These are phyloP conservation scores for Entomortierella beljakovae DNA, from an alignment of 192 early-diverging fungal species.

Conservation along the genomic window DNA sequence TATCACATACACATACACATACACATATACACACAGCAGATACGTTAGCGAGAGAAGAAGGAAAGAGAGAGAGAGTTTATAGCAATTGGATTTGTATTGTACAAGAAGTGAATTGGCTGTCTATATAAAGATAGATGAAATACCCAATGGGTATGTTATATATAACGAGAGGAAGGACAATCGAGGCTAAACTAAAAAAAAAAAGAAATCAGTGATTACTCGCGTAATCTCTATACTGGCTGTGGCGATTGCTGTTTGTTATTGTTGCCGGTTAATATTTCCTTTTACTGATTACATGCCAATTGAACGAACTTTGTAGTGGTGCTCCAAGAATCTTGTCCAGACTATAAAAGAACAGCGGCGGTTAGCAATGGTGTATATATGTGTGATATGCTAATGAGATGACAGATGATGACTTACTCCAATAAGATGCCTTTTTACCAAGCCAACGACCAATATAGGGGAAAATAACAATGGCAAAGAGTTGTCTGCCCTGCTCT, in stretches of 20 bases:
- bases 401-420: conserved; percentile 54
- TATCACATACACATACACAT: no score
- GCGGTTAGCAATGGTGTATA: no score
- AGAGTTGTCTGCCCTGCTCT: conserved; percentile 56
- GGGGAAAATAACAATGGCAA: conserved; percentile 65
- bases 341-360: conserved; percentile 15
- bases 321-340: conserved; percentile 39
- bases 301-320: conserved; percentile 48
- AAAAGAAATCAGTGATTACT: no score
- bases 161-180: not conserved
- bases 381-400: no score
- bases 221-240: no score
- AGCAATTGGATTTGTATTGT: no score
- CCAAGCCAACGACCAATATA: conserved; percentile 64
- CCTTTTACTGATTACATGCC: conserved; percentile 13
- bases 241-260: not conserved
- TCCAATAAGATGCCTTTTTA: conserved; percentile 62
- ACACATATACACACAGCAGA: no score
- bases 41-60: no score
- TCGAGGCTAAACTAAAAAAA: not conserved
- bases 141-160: no score
- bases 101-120: no score
- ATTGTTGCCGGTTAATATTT: not conserved
- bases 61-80: not conserved
- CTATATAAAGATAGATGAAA: no score